phyloP scores from a whole-genome alignment of 805 yeast genomes.

The Yarrowia deformans region DNA sequence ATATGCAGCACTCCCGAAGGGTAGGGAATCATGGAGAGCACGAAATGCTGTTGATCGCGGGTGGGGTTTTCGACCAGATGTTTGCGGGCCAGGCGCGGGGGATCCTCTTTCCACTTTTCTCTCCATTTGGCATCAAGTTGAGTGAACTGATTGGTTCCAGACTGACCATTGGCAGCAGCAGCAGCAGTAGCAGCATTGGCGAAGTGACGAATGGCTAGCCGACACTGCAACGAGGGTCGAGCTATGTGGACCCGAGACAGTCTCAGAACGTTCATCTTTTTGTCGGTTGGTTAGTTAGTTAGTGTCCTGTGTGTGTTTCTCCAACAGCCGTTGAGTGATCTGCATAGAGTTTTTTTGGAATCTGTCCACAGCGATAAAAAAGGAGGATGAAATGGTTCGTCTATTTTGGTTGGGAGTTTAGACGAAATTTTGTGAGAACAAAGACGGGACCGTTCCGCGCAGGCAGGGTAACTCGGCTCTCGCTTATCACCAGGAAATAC shows the following conservation, averaged over 20 bases:
- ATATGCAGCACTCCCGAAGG: slow-evolving; percentile 93
- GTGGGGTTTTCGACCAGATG: slow-evolving; percentile 15
- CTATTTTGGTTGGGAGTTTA: slow-evolving; percentile 6
- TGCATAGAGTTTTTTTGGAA: slow-evolving; percentile 29
- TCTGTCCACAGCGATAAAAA: background rate
- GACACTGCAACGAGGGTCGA: slow-evolving; percentile 35
- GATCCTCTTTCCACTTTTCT: slow-evolving; percentile 45
- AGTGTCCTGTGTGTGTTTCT: background rate
- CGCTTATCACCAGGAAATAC: slow-evolving; percentile 39
- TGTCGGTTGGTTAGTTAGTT: background rate
- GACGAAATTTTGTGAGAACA: background rate
- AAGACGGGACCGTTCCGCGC: background rate
- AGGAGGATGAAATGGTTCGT: background rate
- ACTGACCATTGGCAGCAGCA: slow-evolving; percentile 1
- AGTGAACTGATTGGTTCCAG: slow-evolving; percentile 31
- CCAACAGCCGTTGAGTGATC: slow-evolving; percentile 20
- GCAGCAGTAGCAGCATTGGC: slow-evolving; percentile 37
- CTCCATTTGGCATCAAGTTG: slow-evolving; percentile 49
- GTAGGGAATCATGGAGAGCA: slow-evolving; percentile 91
- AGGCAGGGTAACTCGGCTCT: slow-evolving; percentile 32
- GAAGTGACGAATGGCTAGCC: slow-evolving; percentile 21
- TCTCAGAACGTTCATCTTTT: slow-evolving; percentile 25
- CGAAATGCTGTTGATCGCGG: slow-evolving; percentile 55
- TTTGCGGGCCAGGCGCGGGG: slow-evolving; percentile 40
- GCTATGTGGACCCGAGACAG: slow-evolving; percentile 16